Percentiles rank a stretch among this genome's conserved stretches.
Conservation (phyloP, 768 basidiomycete species). For the Pholiota microspora region DNA sequence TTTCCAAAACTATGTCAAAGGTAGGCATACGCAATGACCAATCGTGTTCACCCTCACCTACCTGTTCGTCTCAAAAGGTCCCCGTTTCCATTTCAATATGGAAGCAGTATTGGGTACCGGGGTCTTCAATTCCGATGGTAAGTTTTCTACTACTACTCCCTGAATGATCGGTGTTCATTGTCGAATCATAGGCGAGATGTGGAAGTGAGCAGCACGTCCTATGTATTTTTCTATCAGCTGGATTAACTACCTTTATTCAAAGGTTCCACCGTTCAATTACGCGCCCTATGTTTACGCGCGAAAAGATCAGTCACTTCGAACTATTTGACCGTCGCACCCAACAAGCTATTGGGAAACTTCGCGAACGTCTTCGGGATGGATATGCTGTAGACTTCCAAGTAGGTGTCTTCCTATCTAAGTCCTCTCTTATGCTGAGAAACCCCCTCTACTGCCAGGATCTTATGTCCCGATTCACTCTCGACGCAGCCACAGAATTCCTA, state of each 20-base stretch:
- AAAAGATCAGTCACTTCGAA: constrained; percentile 58
- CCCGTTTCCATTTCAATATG: constrained; percentile 42
- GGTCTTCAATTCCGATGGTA: constrained; percentile 69
- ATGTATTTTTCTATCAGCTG: not conserved
- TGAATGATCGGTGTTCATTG: not conserved
- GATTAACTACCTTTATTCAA: not conserved
- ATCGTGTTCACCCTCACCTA: not conserved
- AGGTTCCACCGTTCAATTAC: constrained; percentile 66
- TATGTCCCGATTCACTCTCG: constrained; percentile 62
- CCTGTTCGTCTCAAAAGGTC: constrained; percentile 25
- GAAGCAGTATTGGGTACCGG: constrained; percentile 56
- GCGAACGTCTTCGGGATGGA: constrained; percentile 46
- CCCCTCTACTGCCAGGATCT: constrained; percentile 39
- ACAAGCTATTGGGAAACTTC: constrained; percentile 39
- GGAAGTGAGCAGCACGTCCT: constrained; percentile 27
- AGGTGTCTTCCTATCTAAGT: not conserved
- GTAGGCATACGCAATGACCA: constrained; percentile 25
- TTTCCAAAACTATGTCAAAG: constrained; percentile 60
- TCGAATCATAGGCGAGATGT: constrained; percentile 30
- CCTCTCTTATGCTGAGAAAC: no score
- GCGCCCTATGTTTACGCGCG: constrained; percentile 62
- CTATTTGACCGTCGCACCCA: constrained; percentile 57
- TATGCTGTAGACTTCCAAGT: constrained; percentile 62
- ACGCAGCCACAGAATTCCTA: constrained; percentile 65
- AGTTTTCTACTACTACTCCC: constrained; percentile 1